Evolutionary conservation across 176 grass and related monocot genomes (phyloP).

Genomic region (Hordeum vulgare): DNA sequence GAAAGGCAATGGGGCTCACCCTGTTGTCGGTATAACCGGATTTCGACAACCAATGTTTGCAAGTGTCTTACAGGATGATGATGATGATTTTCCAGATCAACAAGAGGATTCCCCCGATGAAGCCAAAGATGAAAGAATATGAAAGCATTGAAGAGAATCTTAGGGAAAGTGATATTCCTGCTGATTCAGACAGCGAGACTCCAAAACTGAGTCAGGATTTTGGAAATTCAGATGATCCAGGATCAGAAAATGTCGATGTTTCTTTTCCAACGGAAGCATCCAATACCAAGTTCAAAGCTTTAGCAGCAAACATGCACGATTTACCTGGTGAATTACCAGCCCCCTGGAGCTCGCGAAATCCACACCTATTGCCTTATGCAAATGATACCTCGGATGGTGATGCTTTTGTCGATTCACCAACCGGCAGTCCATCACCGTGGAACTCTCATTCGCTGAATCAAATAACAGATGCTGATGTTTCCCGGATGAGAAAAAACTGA

Average conservation of each 20-base stretch:
- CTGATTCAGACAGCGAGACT: slow-evolving; percentile 80
- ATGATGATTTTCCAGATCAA: slow-evolving; percentile 55
- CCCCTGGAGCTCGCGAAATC: slow-evolving; percentile 41
- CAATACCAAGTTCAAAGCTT: slow-evolving; percentile 33
- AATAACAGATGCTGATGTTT: slow-evolving; percentile 65
- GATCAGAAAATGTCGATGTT: slow-evolving; percentile 59
- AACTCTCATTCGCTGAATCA: slow-evolving; percentile 72
- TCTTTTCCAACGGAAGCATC: slow-evolving; percentile 29
- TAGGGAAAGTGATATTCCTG: slow-evolving; percentile 53
- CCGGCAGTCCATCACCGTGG: slow-evolving; percentile 76
- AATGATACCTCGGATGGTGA: slow-evolving; percentile 75
- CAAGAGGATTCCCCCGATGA: slow-evolving; percentile 44
- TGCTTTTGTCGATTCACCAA: slow-evolving; percentile 71
- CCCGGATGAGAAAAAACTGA: slow-evolving; percentile 89
- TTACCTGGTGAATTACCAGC: slow-evolving; percentile 43
- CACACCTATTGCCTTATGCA: slow-evolving; percentile 48
- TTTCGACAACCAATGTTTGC: slow-evolving; percentile 37
- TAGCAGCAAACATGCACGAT: slow-evolving; percentile 39
- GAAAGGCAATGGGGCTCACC: slow-evolving; percentile 45
- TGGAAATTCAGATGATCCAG: slow-evolving; percentile 69
- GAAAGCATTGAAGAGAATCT: slow-evolving; percentile 71
- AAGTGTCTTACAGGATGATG: slow-evolving; percentile 31
- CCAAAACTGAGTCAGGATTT: slow-evolving; percentile 46
- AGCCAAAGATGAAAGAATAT: slow-evolving; percentile 69
- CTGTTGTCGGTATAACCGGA: slow-evolving; percentile 28